Percentiles rank a stretch among this genome's conserved stretches.
These are phyloP conservation scores for Quercus wislizeni DNA, from an alignment of 306 rosid species.

Conservation along the genomic window DNA sequence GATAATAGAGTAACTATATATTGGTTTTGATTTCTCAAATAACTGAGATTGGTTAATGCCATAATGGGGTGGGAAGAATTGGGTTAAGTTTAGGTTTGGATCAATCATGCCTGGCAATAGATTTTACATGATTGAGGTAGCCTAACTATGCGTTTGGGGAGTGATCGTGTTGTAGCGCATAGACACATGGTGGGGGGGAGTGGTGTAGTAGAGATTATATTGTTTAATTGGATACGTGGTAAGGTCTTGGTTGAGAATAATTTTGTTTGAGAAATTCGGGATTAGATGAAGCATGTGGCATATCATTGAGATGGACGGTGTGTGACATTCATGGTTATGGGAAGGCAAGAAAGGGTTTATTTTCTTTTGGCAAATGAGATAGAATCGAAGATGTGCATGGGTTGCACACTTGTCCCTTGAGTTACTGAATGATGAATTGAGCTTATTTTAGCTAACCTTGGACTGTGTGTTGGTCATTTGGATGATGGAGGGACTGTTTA, in stretches of 20 bases:
- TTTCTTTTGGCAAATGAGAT: not conserved
- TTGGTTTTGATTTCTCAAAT: too few species aligned
- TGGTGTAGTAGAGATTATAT: too few species aligned
- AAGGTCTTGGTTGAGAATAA: not conserved
- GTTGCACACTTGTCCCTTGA: not conserved
- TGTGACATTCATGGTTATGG: not conserved
- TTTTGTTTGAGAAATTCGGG: not conserved
- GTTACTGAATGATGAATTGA: not conserved
- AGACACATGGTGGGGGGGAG: too few species aligned
- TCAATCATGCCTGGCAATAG: not conserved
- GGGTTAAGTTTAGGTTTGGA: too few species aligned
- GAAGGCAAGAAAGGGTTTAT: slow-evolving; percentile 8
- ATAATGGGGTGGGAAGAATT: too few species aligned
- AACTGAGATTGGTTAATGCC: too few species aligned
- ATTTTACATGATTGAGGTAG: not conserved
- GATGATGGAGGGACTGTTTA: not conserved
- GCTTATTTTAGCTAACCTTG: not conserved
- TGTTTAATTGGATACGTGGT: too few species aligned
- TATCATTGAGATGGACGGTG: not conserved
- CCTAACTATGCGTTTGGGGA: not conserved
- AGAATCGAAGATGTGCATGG: not conserved
- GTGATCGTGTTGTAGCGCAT: not conserved
- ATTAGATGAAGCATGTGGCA: not conserved
- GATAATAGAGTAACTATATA: not conserved
- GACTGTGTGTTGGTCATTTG: not conserved